Conservation (phyloP, 1,139 yeast species). For the Saccharomyces pastorianus region DNA sequence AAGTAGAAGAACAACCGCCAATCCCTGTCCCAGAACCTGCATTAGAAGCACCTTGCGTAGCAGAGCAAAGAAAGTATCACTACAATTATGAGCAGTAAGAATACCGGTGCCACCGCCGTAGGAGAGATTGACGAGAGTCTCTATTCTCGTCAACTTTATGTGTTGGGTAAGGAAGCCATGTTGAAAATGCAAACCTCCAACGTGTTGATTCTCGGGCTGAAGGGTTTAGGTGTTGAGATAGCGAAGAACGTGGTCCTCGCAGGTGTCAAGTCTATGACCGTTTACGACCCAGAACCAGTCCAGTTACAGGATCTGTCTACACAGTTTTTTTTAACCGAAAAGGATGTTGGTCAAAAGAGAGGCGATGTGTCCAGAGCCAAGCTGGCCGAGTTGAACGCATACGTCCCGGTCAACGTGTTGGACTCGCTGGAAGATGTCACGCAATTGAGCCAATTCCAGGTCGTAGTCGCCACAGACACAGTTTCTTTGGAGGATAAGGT, state of each 20-base stretch:
- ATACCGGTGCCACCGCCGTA: background rate
- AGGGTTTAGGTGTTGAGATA: slow-evolving; percentile 89
- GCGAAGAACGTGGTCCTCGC: slow-evolving; percentile 95
- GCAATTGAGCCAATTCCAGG: slow-evolving; percentile 55
- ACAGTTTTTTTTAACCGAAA: slow-evolving; percentile 70
- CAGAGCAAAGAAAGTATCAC: background rate
- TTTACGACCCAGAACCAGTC: slow-evolving; percentile 74
- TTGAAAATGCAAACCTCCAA: slow-evolving; percentile 89
- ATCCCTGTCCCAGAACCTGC: background rate
- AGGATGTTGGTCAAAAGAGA: slow-evolving; percentile 69
- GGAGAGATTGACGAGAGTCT: slow-evolving; percentile 78
- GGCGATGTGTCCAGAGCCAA: slow-evolving; percentile 60
- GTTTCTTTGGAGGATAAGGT: slow-evolving; percentile 65
- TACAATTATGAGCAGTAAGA: background rate
- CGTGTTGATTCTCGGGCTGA: slow-evolving; percentile 78
- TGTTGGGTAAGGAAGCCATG: slow-evolving; percentile 95
- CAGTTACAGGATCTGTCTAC: slow-evolving; percentile 68
- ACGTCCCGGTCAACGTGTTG: slow-evolving; percentile 74
- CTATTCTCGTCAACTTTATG: slow-evolving; percentile 92
- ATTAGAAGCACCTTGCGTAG: background rate
- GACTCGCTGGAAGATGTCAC: slow-evolving; percentile 44
- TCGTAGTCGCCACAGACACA: slow-evolving; percentile 75
- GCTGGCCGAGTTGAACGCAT: slow-evolving; percentile 75
- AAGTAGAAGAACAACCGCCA: background rate
- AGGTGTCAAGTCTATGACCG: slow-evolving; percentile 87